Conservation (phyloP, 2,329 filamentous ascomycete genomes). For the Aspergillus ochraceoroseus region DNA sequence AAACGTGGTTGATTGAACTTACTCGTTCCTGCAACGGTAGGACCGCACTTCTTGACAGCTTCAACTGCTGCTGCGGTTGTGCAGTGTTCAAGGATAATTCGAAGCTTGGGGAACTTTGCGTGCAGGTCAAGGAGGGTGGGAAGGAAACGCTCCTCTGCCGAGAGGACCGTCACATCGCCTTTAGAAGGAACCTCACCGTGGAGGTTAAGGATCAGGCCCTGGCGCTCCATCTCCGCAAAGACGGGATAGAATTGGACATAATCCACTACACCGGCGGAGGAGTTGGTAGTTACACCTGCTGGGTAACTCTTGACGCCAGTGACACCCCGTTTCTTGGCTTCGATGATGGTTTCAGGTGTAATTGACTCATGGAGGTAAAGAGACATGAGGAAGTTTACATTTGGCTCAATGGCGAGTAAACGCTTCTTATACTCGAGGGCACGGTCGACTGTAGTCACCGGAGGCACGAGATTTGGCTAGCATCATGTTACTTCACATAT, state of each 20-base stretch:
- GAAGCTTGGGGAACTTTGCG: conserved; percentile 60
- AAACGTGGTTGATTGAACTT: background rate
- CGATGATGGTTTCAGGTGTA: conserved; percentile 63
- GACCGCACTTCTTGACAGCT: conserved; percentile 70
- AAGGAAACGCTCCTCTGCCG: conserved; percentile 71
- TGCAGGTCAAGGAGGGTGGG: conserved; percentile 73
- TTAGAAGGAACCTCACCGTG: conserved; percentile 63
- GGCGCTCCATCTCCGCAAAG: conserved; percentile 82
- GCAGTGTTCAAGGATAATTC: conserved; percentile 71
- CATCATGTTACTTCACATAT: conserved; percentile 20
- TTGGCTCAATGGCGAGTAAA: conserved; percentile 56
- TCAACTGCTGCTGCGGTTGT: conserved; percentile 76
- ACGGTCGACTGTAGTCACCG: conserved; percentile 56
- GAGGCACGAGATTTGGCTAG: conserved; percentile 62
- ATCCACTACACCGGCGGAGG: conserved; percentile 47
- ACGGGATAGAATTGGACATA: conserved; percentile 51
- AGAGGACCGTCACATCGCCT: conserved; percentile 53
- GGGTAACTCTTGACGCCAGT: conserved; percentile 54
- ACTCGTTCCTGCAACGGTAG: conserved; percentile 58
- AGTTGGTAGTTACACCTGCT: conserved; percentile 55
- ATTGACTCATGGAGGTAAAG: conserved; percentile 62
- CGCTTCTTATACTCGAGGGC: conserved; percentile 63
- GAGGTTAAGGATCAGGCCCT: conserved; percentile 82
- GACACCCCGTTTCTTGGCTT: conserved; percentile 69
- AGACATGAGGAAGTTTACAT: conserved; percentile 68